phyloP scores from a whole-genome alignment of 208 protist genomes.

The Leishmania lainsoni region DNA sequence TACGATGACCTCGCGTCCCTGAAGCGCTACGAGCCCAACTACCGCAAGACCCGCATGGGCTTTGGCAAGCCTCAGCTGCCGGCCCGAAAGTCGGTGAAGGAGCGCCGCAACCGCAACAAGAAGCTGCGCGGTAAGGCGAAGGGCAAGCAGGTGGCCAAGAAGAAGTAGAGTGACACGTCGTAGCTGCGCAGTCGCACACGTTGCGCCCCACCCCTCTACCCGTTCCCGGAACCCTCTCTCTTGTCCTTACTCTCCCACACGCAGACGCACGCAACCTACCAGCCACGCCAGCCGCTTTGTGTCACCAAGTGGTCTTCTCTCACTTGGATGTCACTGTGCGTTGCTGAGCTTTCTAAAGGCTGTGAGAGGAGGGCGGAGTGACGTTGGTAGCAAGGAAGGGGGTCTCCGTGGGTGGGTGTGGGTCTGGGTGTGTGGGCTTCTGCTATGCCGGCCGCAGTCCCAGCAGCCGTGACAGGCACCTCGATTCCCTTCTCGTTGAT shows the following conservation, averaged over 20 bases:
- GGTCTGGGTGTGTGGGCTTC: not conserved
- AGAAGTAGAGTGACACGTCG: conserved; percentile 79
- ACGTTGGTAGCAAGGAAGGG: not conserved
- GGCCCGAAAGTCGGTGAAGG: conserved; percentile 98
- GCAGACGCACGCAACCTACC: not conserved
- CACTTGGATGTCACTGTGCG: not conserved
- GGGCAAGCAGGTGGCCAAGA: conserved; percentile 90
- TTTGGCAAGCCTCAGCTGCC: conserved; percentile 87
- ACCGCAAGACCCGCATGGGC: conserved; percentile 96
- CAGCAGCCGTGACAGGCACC: not conserved
- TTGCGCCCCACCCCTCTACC: not conserved
- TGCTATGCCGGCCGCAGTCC: not conserved
- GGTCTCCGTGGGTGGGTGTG: not conserved
- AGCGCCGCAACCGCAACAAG: conserved; percentile 99
- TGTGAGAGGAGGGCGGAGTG: not conserved
- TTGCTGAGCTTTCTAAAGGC: not conserved
- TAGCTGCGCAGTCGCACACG: not conserved
- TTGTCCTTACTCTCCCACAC: not conserved
- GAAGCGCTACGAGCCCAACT: conserved; percentile 98
- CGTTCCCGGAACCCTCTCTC: not conserved
- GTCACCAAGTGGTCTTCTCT: not conserved
- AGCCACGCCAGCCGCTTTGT: not conserved
- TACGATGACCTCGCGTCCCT: conserved; percentile 97
- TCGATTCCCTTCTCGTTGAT: not conserved
- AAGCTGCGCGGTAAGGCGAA: conserved; percentile 98